Evolutionary conservation across 2,329 filamentous ascomycete species (phyloP), one percentile per base, ranked within the genome.

Genomic region (Teratosphaeria viscida): DNA sequence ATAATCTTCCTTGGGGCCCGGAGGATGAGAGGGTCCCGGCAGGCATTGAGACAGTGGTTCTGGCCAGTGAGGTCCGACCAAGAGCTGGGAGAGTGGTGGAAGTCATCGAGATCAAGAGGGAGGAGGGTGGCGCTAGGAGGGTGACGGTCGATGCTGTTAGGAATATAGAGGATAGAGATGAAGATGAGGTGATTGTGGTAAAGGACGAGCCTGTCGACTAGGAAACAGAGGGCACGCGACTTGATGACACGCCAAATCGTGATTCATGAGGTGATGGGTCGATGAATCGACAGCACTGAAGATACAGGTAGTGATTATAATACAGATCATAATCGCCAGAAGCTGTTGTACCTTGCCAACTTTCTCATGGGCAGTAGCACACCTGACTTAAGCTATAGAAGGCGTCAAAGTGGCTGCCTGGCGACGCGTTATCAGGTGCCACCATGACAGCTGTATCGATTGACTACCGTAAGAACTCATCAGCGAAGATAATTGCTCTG

Each of bases 1-100:
- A 95, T 47, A 78, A 80, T n/a, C 74, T 97, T 69, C 92, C 92
- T 0, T 94, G 91, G 85, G 92, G 91, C 0, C 86, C 87, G 1
- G 90, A 94, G 65, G 81, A 86, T 62, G 79, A 83, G 58, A 82
- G 81, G 58, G 74, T 82, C 19, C 87, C 85, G 0, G 82, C 79
- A 0, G 89, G 90, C 0, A 82, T 92, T 47, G 92, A 96, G 77
- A 97, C 92, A 3, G 83, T 96, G 0, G 80, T 94, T 6, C 72
- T 85, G 56, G 91, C 92, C 0, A 76, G 82, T 60, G 84, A 88
- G 52, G 84, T 96, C 8, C 75, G 73, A 54, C 76, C 77, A 61
- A 70, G 69, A n/a, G 71, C 71, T 12, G 75, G 78, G 1, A 69
- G 64, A 55, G 63, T 67, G 19, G 71, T 78, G 1, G 72, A 78